Evolutionary conservation across 805 yeast species (phyloP), one percentile per base, ranked within the genome.

Genomic region (Candida nitratophila): DNA sequence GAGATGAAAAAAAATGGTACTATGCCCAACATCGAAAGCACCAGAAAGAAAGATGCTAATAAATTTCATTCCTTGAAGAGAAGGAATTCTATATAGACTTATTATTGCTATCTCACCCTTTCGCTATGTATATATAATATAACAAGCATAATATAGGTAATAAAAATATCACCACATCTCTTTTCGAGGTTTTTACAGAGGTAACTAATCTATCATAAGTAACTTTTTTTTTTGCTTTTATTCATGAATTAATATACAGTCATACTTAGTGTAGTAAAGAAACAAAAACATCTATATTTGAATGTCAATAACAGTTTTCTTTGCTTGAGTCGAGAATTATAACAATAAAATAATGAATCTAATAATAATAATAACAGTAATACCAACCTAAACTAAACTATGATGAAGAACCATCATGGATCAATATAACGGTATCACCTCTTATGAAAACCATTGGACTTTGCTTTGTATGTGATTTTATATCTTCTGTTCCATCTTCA

Each of bases 361-460:
- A n/a, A n/a, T n/a, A n/a, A n/a, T n/a, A n/a, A n/a, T n/a, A n/a
- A n/a, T n/a, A n/a, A n/a, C n/a, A n/a, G n/a, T n/a, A n/a, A n/a
- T n/a, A n/a, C n/a, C n/a, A n/a, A n/a, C n/a, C n/a, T n/a, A n/a
- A n/a, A n/a, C n/a, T n/a, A n/a, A n/a, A n/a, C n/a, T 17, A 34
- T 16, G 31, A 26, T n/a, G 40, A 37, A 9, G 30, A 47, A 15
- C 60, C 62, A 46, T 62, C 66, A 20, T 60, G 80, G 43, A 93
- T 82, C 53, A 90, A 73, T 41, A 95, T 87, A 37, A 93, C 98
- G 3, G 95, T 81, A 65, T 93, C 99, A n/a, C 99, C 99, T 69
- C 99, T 82, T 15, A 93, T 90, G 66, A 91, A 91, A 37, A 93
- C 81, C 89, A 93, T 86, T 44, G 87, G 96, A 16, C 88, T 76